These are phyloP conservation scores for Cryptococcus maquisensis DNA, from an alignment of 1,284 basidiomycete species.

Conservation along the genomic window DNA sequence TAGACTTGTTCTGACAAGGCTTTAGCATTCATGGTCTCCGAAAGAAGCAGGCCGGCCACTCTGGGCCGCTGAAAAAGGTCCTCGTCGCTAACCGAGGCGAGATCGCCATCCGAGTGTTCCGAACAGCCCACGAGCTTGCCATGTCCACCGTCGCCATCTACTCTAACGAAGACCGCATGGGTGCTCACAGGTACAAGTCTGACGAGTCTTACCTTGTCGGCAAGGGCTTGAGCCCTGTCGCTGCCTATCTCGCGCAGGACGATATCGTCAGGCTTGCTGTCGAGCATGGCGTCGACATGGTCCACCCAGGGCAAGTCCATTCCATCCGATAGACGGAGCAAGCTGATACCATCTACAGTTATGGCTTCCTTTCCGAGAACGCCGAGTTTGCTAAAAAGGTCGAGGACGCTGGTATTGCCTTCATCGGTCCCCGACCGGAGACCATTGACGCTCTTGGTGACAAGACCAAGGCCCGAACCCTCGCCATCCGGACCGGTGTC, in stretches of 20 bases:
- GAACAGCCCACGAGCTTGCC: slow-evolving; percentile 96
- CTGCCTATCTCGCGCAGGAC: slow-evolving; percentile 93
- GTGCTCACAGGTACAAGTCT: slow-evolving; percentile 97
- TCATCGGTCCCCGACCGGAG: slow-evolving; percentile 92
- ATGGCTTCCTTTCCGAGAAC: slow-evolving; percentile 98
- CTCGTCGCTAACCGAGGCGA: slow-evolving; percentile 96
- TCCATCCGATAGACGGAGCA: not conserved
- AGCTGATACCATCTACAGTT: slow-evolving; percentile 54
- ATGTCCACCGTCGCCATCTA: slow-evolving; percentile 99
- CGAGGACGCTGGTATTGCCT: slow-evolving; percentile 93
- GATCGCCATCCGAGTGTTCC: slow-evolving; percentile 98
- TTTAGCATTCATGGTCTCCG: slow-evolving; percentile 81
- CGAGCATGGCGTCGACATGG: slow-evolving; percentile 99
- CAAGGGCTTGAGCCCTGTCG: slow-evolving; percentile 90
- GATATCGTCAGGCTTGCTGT: slow-evolving; percentile 93
- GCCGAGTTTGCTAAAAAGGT: slow-evolving; percentile 93
- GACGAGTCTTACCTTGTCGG: slow-evolving; percentile 99
- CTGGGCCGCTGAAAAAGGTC: slow-evolving; percentile 86
- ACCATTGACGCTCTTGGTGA: slow-evolving; percentile 97
- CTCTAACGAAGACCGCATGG: slow-evolving; percentile 93
- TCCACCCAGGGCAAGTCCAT: slow-evolving; percentile 81
- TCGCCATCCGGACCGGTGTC: slow-evolving; percentile 75
- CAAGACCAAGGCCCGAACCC: slow-evolving; percentile 92
- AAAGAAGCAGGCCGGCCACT: slow-evolving; percentile 84
- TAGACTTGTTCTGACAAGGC: not conserved